Base-by-base conservation (phyloP, 371 early-diverging fungal species). In the Saksenaea vasiformis region DNA sequence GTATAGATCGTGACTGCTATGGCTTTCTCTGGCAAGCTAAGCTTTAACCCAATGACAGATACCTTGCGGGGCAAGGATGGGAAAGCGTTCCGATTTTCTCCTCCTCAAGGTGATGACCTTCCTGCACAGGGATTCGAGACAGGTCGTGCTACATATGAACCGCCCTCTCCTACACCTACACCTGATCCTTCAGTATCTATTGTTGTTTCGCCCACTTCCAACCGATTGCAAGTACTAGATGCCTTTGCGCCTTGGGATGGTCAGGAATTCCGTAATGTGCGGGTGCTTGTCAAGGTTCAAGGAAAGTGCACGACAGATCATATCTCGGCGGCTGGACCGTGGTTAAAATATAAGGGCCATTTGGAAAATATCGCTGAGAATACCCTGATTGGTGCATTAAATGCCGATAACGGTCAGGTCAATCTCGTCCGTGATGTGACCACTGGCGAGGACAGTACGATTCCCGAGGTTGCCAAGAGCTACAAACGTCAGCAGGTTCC, bases 291-390 rank as follows among this genome's bases (percentile, higher is more conserved):
- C 69, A 95, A 95, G 74, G 97, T 94, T 51, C 86, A 94, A 80
- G 98, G 98, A 70, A 98, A 98, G 78, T 98, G 98, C 83, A 98
- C 98, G 5, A 98, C 98, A 5, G 97, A 97, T 79, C 97, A 98
- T 73, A 97, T 98, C 71, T 93, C 93, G 56, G 93, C 93, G 22
- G 97, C 96, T 51, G 98, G 98, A 34, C 94, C 93, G 28, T 98
- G 98, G 97, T 83, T 98, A 67, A 98, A 97, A 77, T 98, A 94
- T 85, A 93, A 94, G 80, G 98, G 98, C 5, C 98, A 98, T 72
- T 76, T 98, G 69, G 92, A 96, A 77, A 98, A 97, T 85, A 95
- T 98, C 72, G 89, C 97, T 34, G 91, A 96, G 79, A 98, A 98
- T 79, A 97, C 94, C 60, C 80, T 98, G 71, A 98, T 96, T 66